Percentiles rank a stretch among this genome's conserved stretches.
These are phyloP conservation scores for Euphorbia celastroides DNA, from an alignment of 441 rosid species.

Conservation along the genomic window DNA sequence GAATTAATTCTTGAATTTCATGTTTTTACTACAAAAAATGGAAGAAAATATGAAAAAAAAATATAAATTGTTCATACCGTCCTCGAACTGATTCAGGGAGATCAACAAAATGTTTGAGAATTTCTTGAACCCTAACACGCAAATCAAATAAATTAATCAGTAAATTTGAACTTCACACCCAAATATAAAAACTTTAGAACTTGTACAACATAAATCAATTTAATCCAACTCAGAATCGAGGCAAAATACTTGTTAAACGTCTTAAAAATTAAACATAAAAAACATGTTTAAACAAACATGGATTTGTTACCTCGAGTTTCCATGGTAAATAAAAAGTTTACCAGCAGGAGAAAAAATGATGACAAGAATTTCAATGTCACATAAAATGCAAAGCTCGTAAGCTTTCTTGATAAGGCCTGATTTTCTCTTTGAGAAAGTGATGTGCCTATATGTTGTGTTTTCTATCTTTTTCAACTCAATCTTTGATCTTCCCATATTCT, in stretches of 20 bases:
- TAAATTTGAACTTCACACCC: too few species aligned
- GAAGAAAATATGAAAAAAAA: neutral
- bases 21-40: neutral
- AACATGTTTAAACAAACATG: neutral
- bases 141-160: neutral
- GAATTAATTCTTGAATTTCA: too few species aligned
- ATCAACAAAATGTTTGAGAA: constrained; percentile 18
- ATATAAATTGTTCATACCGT: constrained; percentile 15
- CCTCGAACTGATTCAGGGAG: constrained; percentile 20
- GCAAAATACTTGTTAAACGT: too few species aligned
- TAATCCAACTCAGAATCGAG: neutral
- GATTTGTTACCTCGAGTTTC: constrained; percentile 30
- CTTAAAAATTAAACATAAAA: neutral
- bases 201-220: neutral
- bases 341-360: constrained; percentile 42
- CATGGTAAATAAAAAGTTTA: constrained; percentile 35
- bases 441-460: constrained; percentile 27
- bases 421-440: constrained; percentile 46
- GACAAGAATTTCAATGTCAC: constrained; percentile 38
- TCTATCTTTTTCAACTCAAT: constrained; percentile 30
- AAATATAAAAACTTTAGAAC: too few species aligned
- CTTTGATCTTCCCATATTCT: constrained; percentile 41
- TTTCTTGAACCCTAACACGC: constrained; percentile 22
- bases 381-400: constrained; percentile 37
- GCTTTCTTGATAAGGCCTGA: constrained; percentile 46